A percentile compares a stretch with the other conserved stretches of the same genome.
These are phyloP conservation scores for Podaxis carcinomalis DNA, from an alignment of 768 basidiomycete species.

Conservation along the genomic window DNA sequence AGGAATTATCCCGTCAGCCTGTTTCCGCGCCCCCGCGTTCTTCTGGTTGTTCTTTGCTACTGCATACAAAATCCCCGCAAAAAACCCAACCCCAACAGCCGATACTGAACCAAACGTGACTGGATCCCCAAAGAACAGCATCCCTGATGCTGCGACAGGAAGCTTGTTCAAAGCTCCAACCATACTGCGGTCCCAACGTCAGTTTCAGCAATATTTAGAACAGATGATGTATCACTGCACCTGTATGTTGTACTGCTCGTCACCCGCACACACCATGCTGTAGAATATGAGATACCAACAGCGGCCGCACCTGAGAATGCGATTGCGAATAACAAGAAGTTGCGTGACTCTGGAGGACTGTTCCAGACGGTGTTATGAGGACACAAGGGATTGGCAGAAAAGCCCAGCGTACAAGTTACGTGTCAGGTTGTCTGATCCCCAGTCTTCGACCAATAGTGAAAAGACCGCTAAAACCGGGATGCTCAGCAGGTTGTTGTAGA, in stretches of 20 bases:
- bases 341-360: conserved; percentile 81
- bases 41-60: conserved; percentile 94
- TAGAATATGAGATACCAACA: conserved; percentile 96
- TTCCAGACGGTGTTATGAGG: background rate
- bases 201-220: conserved; percentile 3
- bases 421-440: conserved; percentile 72
- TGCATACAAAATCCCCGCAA: conserved; percentile 89
- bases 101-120: conserved; percentile 87
- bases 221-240: conserved; percentile 29
- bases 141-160: conserved; percentile 97
- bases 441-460: conserved; percentile 85
- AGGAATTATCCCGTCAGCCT: conserved; percentile 56
- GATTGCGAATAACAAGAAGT: conserved; percentile 79
- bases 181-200: conserved; percentile 54
- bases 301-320: conserved; percentile 97
- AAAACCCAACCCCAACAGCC: conserved; percentile 83
- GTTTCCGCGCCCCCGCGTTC: conserved; percentile 58
- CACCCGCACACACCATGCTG: conserved; percentile 96
- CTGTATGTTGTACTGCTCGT: conserved; percentile 99
- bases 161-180: conserved; percentile 97
- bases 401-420: conserved; percentile 79
- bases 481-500: conserved; percentile 94
- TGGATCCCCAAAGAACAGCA: conserved; percentile 93
- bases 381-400: background rate
- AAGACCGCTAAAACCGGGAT: conserved; percentile 85